Evolutionary conservation across 257 asterid genomes (phyloP).

Genomic region (Solanum sejunctum): DNA sequence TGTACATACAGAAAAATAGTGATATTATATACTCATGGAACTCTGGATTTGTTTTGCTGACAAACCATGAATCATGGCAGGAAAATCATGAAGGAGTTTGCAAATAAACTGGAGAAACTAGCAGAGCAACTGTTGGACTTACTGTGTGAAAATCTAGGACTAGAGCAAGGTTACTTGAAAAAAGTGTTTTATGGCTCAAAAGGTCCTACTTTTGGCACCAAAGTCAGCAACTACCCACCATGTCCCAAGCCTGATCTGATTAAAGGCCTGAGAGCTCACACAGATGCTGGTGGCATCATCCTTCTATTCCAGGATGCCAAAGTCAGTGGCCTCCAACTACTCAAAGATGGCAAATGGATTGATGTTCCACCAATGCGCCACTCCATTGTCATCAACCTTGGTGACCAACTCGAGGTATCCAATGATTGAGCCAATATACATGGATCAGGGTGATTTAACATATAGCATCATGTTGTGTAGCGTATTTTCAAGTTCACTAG

Average conservation of each 20-base stretch:
- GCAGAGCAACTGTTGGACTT: constrained; percentile 57
- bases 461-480: not conserved
- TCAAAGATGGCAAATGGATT: constrained; percentile 57
- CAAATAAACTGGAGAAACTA: constrained; percentile 37
- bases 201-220: constrained; percentile 68
- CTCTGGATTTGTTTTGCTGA: not conserved
- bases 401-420: constrained; percentile 70
- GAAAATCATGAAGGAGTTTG: constrained; percentile 58
- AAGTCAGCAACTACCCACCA: constrained; percentile 68
- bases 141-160: constrained; percentile 65
- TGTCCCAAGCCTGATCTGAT: constrained; percentile 72
- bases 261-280: constrained; percentile 76
- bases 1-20: not conserved
- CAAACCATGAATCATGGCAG: constrained; percentile 12
- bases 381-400: constrained; percentile 57
- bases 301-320: constrained; percentile 68
- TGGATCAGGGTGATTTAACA: not conserved
- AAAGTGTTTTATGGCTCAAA: constrained; percentile 56
- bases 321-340: constrained; percentile 70
- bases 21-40: not conserved
- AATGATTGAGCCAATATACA: not conserved
- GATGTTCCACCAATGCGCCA: constrained; percentile 78
- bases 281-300: constrained; percentile 70
- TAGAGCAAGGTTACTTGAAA: constrained; percentile 60
- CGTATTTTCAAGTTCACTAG: not conserved